Conservation (phyloP, 108 stramenopile genomes). For the Poteriospumella lacustris region DNA sequence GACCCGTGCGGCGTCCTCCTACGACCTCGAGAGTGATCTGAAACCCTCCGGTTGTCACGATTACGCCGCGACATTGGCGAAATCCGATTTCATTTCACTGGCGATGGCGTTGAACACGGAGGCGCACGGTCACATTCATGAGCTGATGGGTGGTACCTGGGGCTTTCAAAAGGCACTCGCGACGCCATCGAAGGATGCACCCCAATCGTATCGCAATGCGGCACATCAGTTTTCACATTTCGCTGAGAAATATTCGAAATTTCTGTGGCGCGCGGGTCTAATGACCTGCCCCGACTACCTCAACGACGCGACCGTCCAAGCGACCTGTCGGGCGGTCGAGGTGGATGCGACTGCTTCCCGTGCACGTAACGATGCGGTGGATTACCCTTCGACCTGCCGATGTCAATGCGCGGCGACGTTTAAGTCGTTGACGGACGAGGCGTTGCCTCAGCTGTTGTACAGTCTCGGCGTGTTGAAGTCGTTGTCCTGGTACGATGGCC, state of each 20-base stretch:
- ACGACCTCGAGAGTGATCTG: constrained; percentile 39
- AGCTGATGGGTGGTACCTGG: constrained; percentile 36
- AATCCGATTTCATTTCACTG: constrained; percentile 13
- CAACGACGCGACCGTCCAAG: no score
- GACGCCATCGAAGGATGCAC: not conserved
- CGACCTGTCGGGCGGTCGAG: no score
- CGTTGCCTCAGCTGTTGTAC: constrained; percentile 33
- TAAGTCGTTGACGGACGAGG: constrained; percentile 8
- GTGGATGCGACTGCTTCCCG: no score
- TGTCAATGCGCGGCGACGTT: constrained; percentile 33
- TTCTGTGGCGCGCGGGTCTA: constrained; percentile 36
- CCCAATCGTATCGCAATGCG: not conserved
- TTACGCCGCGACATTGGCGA: constrained; percentile 26
- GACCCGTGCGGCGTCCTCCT: constrained; percentile 26
- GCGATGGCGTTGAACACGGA: constrained; percentile 16
- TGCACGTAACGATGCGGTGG: no score
- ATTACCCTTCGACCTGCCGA: no score
- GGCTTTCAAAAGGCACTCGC: constrained; percentile 23
- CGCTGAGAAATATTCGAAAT: constrained; percentile 31
- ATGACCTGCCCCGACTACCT: no score
- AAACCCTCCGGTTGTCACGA: constrained; percentile 39
- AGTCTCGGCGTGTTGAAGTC: no score
- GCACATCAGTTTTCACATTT: not conserved
- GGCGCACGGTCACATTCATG: constrained; percentile 42
- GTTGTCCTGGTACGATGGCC: no score